Base-by-base conservation (phyloP, 805 yeast species). In the Candida arabinofermentans region DNA sequence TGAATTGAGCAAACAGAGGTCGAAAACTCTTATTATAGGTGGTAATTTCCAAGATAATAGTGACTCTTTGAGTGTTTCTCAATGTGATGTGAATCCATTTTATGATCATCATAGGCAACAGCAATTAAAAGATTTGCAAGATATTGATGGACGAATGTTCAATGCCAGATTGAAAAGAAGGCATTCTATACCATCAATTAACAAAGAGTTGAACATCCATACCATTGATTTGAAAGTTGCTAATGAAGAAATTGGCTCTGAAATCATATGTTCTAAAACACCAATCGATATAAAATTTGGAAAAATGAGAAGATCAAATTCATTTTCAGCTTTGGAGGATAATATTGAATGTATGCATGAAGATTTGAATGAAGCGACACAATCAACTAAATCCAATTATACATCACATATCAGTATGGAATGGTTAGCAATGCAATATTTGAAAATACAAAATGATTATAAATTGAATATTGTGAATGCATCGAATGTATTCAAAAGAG, bases 161-260 rank as follows among this genome's bases (percentile, higher is more conserved):
- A 50, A 51, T 27, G 27, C 42, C 4, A 43, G 65, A 16, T 31
- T 67, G 18, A 53, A 57, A 13, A 50, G 76, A 51, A 55, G 76
- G 37, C 54, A 58, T 16, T 67, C 75, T n/a, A 59, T 63, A 34
- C 76, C 76, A 1, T 57, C 57, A 5, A 44, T 65, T 8, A 40
- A 51, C 13, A 37, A 50, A 3, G 76, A 70, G 23, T 27, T 69
- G 10, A 67, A 60, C 39, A 37, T 53, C 1, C 42, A 53, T 30
- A 55, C 58, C 5, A 46, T 67, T 16, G 59, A 58, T 18, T 31
- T 57, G 39, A 39, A 41, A 7, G 32, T 47, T 24, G 44, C 30
- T 42, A 61, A 44, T 52, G 52, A 40, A 50, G 59, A 47, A 57
- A 57, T 41, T 18, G 37, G 34, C 24, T 31, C 14, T 6, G 42